phyloP scores from a whole-genome alignment of 805 yeast species.

The Jamesozyma jinghongensis region DNA sequence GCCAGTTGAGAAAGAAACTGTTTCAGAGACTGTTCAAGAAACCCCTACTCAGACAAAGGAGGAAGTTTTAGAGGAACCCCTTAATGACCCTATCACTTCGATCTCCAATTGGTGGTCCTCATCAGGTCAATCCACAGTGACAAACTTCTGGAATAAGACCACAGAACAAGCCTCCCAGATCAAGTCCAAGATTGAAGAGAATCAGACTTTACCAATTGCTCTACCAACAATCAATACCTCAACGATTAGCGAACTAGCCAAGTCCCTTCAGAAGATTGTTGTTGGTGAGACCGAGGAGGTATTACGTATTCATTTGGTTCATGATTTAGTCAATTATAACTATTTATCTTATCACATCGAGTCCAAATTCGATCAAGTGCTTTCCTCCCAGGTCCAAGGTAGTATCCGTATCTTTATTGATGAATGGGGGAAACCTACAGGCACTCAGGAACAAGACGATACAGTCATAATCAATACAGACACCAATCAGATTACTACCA shows the following conservation, averaged over 20 bases:
- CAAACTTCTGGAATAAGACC: constrained; percentile 58
- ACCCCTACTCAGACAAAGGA: constrained; percentile 5
- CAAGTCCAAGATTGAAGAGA: constrained; percentile 31
- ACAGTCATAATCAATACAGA: constrained; percentile 1
- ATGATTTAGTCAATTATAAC: constrained; percentile 51
- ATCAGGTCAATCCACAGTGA: constrained; percentile 57
- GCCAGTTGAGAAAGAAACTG: constrained; percentile 6
- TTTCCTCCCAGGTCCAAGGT: constrained; percentile 67
- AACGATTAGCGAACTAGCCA: constrained; percentile 27
- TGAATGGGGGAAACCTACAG: constrained; percentile 36
- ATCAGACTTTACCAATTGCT: constrained; percentile 15
- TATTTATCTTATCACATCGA: constrained; percentile 34
- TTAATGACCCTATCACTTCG: constrained; percentile 54
- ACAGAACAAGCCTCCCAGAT: constrained; percentile 38
- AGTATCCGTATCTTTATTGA: constrained; percentile 55
- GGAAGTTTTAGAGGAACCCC: constrained; percentile 22
- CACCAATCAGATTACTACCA: neutral
- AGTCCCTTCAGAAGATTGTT: constrained; percentile 25
- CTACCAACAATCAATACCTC: constrained; percentile 20
- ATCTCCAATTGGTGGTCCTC: constrained; percentile 68
- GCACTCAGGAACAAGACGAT: neutral
- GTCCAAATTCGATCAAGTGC: constrained; percentile 49
- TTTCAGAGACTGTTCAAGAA: too few species aligned
- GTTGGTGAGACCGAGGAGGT: constrained; percentile 42
- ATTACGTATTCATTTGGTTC: constrained; percentile 53